Conservation (phyloP, 2,329 filamentous ascomycete species). For the Stachybotrys echinatus region DNA sequence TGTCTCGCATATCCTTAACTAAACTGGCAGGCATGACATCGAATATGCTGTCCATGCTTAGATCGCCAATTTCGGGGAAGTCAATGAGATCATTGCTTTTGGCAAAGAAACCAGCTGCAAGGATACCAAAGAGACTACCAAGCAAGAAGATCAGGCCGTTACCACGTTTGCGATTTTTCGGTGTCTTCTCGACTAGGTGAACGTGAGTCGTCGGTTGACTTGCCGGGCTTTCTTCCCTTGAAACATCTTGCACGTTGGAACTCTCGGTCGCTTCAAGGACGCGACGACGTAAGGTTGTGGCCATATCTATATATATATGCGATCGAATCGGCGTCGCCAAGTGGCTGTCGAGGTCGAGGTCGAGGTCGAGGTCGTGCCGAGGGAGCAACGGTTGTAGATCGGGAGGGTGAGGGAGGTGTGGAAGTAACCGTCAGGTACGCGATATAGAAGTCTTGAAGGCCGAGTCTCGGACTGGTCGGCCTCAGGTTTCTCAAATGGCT, state of each 20-base stretch:
- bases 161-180: slow-evolving; percentile 62
- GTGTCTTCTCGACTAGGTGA: slow-evolving; percentile 36
- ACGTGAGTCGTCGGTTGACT: slow-evolving; percentile 25
- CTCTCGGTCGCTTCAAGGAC: slow-evolving; percentile 15
- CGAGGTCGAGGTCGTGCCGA: too few species aligned
- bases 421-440: too few species aligned
- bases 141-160: slow-evolving; percentile 80
- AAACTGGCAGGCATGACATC: slow-evolving; percentile 86
- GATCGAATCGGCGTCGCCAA: too few species aligned
- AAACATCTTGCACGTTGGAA: slow-evolving; percentile 13
- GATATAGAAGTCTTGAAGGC: too few species aligned
- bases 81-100: slow-evolving; percentile 86
- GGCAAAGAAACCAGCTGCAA: slow-evolving; percentile 87
- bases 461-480: too few species aligned
- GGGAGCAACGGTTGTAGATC: too few species aligned
- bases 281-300: slow-evolving; percentile 27
- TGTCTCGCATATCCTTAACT: slow-evolving; percentile 76
- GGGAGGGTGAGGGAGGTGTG: too few species aligned
- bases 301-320: slow-evolving; percentile 18
- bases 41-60: slow-evolving; percentile 79
- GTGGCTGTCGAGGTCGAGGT: too few species aligned
- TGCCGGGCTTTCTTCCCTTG: slow-evolving; percentile 20
- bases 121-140: slow-evolving; percentile 82
- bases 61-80: slow-evolving; percentile 62
- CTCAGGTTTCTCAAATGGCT: background rate